Conservation (phyloP, 768 basidiomycete genomes). For the Lactifluus subvellereus region DNA sequence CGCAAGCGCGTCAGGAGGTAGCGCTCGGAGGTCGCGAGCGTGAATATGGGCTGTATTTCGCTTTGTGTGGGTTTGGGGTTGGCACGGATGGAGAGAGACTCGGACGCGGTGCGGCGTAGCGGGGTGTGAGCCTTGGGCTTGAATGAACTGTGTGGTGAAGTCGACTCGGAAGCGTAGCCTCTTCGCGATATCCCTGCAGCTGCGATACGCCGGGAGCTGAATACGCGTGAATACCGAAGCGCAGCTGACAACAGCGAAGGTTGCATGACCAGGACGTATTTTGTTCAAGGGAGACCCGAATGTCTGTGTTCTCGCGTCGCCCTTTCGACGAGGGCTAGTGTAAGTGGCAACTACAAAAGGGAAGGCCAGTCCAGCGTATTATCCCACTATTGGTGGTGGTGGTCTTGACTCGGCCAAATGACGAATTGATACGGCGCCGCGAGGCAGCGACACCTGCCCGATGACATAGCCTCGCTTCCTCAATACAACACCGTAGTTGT, state of each 20-base stretch:
- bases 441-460: neutral
- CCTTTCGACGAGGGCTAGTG: neutral
- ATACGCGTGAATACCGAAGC: neutral
- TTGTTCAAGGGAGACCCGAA: neutral
- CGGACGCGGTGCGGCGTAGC: slow-evolving; percentile 76
- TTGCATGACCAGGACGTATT: neutral
- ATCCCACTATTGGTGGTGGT: neutral
- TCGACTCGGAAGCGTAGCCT: slow-evolving; percentile 10
- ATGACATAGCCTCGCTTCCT: neutral
- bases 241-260: neutral
- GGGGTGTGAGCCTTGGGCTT: slow-evolving; percentile 83
- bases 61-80: slow-evolving; percentile 84
- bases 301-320: neutral
- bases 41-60: slow-evolving; percentile 72
- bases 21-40: slow-evolving; percentile 81
- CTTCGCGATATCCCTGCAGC: neutral
- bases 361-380: neutral
- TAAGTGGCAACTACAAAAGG: neutral
- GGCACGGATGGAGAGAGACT: slow-evolving; percentile 77
- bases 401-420: neutral
- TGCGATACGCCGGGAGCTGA: neutral
- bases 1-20: slow-evolving; percentile 66
- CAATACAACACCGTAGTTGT: neutral
- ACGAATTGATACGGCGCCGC: neutral
- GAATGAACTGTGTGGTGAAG: neutral